These are phyloP conservation scores for Uronychia binucleata DNA, from an alignment of 73 alveolate species.

Conservation along the genomic window DNA sequence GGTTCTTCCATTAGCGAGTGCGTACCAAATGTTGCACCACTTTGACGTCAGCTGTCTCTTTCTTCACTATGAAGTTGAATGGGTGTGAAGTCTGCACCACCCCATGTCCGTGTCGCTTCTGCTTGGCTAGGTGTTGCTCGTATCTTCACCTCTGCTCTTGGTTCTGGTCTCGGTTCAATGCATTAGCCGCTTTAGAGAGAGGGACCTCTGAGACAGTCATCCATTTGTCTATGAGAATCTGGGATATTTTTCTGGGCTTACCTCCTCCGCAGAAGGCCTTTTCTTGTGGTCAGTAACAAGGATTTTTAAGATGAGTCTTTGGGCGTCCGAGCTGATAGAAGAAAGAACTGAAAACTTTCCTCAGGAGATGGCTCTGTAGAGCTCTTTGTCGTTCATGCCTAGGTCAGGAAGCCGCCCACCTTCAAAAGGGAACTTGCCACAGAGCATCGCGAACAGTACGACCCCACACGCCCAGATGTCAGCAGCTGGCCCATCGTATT, in stretches of 20 bases:
- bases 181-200: background rate
- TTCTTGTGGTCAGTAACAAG: background rate
- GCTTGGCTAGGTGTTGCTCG: background rate
- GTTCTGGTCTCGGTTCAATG: background rate
- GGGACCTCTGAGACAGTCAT: background rate
- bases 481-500: slow-evolving; percentile 37
- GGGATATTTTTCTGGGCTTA: background rate
- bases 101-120: background rate
- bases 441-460: slow-evolving; percentile 31
- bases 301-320: background rate
- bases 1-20: too few species aligned
- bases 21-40: too few species aligned
- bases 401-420: background rate
- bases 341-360: background rate
- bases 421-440: slow-evolving; percentile 36
- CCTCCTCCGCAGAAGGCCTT: background rate
- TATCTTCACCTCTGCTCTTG: background rate
- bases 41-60: background rate
- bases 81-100: background rate
- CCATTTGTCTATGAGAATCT: background rate
- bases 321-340: background rate
- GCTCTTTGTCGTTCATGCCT: background rate
- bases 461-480: slow-evolving; percentile 51
- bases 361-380: background rate
- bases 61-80: background rate